Evolutionary conservation across 352 stramenopile genomes (phyloP).

Genomic region (Phytopythium chamaehyphon): DNA sequence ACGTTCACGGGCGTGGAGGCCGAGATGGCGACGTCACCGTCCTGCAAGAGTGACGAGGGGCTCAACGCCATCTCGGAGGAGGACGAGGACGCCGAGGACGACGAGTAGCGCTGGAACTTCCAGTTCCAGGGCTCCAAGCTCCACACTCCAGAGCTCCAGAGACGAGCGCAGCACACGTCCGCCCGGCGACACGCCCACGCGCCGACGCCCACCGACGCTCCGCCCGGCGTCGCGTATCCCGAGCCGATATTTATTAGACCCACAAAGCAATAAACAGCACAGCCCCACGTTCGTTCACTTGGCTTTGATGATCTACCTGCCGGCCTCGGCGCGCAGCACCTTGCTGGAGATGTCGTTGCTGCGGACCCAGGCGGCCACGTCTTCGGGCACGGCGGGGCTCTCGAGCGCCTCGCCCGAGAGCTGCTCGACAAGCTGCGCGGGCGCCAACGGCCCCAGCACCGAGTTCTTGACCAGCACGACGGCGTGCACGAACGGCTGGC

Average conservation of each 20-base stretch:
- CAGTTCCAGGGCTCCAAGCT: no score
- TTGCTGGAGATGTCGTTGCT: conserved; percentile 77
- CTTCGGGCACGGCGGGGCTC: conserved; percentile 37
- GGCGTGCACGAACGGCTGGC: conserved; percentile 69
- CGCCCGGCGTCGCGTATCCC: conserved; percentile 9
- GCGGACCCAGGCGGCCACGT: conserved; percentile 65
- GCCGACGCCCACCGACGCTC: conserved; percentile 3
- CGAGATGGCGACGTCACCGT: conserved; percentile 59
- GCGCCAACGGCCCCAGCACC: conserved; percentile 59
- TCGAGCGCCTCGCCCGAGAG: conserved; percentile 25
- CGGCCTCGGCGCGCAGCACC: conserved; percentile 41
- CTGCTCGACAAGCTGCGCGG: conserved; percentile 58
- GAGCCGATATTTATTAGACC: conserved; percentile 36
- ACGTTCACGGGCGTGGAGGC: conserved; percentile 59
- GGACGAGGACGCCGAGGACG: conserved; percentile 25
- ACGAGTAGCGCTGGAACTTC: no score
- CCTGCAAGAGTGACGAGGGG: conserved; percentile 40
- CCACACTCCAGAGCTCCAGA: no score
- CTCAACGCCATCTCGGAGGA: conserved; percentile 74
- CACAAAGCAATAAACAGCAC: background rate
- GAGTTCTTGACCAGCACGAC: conserved; percentile 88
- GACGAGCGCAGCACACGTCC: no score
- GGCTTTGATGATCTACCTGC: no score
- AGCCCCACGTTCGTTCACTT: background rate
- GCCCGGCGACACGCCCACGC: conserved; percentile 6